Evolutionary conservation across 2,329 filamentous ascomycete species (phyloP), one percentile per base, ranked within the genome.

Genomic region (Parastagonospora avenae): DNA sequence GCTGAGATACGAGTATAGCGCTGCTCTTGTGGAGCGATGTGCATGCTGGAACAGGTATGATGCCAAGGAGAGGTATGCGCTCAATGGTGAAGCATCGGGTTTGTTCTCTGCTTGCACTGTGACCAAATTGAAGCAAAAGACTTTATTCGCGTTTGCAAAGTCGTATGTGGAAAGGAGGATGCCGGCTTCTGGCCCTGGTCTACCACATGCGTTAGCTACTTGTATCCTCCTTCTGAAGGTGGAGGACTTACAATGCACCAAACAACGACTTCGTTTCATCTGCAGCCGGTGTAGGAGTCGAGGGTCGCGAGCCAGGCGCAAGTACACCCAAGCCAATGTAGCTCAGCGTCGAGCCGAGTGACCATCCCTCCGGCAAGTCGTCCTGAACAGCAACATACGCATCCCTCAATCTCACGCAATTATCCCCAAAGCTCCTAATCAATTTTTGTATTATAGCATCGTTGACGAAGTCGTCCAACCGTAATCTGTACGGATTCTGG

Each of bases 21-120:
- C 85, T 10, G 90, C 85, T 56, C 94, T 84, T 28, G 81, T 73
- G 3, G 91, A 95, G 15, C 94, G 85, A 73, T 97, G 89, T 2
- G 94, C 92, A 75, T 99, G 93, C 63, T 97, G 92, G 42, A 96
- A 84, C 29, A 97, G 82, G 74, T 99, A 99, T 2, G 93, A 97
- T 3, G 90, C 90, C 37, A 96, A 80, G 0, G 93, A 97, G 27
- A 97, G 78, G 68, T 93, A 95, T 61, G 85, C 87, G 40, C 88
- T 85, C 56, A 99, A 87, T 0, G 92, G 89, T 1, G 87, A 83
- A 64, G 93, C 87, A 39, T 84, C 80, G 36, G 80, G 84, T 61
- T 87, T 87, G 42, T 74, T 75, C 24, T 86, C 85, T 1, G 85
- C 75, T 5, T 82, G 68, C 19, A 85, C 70, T 2, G 85, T 87